A percentile compares a stretch with the other conserved stretches of the same genome.
Conservation (phyloP, 1,284 basidiomycete species). For the Athelia sp. region DNA sequence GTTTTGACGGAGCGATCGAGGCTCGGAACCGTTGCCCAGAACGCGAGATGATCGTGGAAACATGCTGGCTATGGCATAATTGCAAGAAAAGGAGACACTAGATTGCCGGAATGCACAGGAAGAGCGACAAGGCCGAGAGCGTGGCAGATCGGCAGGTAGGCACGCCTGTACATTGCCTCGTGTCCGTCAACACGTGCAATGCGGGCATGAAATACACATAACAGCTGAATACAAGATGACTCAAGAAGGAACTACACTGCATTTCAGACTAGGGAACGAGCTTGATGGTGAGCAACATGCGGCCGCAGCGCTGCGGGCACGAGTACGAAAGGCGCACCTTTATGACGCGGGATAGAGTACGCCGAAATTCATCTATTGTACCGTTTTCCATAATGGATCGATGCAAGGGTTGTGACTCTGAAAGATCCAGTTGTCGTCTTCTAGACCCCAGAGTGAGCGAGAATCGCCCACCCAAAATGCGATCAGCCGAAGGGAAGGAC, state of each 20-base stretch:
- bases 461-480: slow-evolving; percentile 21
- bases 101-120: neutral
- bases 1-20: neutral
- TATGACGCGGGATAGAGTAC: neutral
- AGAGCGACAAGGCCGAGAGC: neutral
- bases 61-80: neutral
- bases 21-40: no score
- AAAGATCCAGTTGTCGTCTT: slow-evolving; percentile 10
- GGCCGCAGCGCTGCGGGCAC: no score
- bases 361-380: neutral
- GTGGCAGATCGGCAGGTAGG: neutral
- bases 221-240: neutral
- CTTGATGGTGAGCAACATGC: neutral
- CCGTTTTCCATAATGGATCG: neutral
- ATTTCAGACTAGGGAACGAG: neutral
- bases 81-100: neutral
- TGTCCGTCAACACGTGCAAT: neutral
- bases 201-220: neutral
- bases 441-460: slow-evolving; percentile 19
- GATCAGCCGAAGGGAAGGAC: slow-evolving; percentile 18
- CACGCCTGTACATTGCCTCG: neutral
- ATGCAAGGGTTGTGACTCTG: neutral
- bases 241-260: neutral
- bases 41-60: neutral
- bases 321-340: neutral